Evolutionary conservation across 805 yeast species (phyloP).

Genomic region (Komagataella populi): DNA sequence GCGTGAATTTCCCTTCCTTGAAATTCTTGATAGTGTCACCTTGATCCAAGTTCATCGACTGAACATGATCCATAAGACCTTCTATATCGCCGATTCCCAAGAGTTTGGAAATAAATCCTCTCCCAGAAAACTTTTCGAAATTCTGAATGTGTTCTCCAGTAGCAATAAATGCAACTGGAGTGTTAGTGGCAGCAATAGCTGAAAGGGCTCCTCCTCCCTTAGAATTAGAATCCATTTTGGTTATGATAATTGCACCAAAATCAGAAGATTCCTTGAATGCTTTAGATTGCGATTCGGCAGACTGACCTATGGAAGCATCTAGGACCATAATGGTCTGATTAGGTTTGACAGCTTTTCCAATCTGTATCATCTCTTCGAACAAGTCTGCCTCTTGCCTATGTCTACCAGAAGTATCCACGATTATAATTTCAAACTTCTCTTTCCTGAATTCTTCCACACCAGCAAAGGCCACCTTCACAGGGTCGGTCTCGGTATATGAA

Average conservation of each 20-base stretch:
- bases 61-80: slow-evolving; percentile 88
- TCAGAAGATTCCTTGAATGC: slow-evolving; percentile 90
- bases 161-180: slow-evolving; percentile 93
- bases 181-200: slow-evolving; percentile 93
- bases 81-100: slow-evolving; percentile 94
- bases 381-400: slow-evolving; percentile 89
- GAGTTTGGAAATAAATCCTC: slow-evolving; percentile 78
- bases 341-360: slow-evolving; percentile 79
- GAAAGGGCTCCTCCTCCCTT: slow-evolving; percentile 99
- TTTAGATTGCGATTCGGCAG: slow-evolving; percentile 87
- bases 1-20: slow-evolving; percentile 88
- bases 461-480: slow-evolving; percentile 79
- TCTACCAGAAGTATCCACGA: slow-evolving; percentile 96
- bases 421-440: slow-evolving; percentile 84
- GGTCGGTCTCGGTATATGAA: slow-evolving; percentile 90
- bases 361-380: slow-evolving; percentile 91
- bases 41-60: slow-evolving; percentile 75
- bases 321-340: slow-evolving; percentile 94
- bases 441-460: slow-evolving; percentile 88
- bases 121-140: slow-evolving; percentile 82
- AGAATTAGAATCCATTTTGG: slow-evolving; percentile 98
- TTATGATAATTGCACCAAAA: slow-evolving; percentile 88
- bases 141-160: slow-evolving; percentile 96
- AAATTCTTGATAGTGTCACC: slow-evolving; percentile 84
- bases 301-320: slow-evolving; percentile 97